Conservation (phyloP, 768 basidiomycete genomes). For the Phaffia tasmanica region DNA sequence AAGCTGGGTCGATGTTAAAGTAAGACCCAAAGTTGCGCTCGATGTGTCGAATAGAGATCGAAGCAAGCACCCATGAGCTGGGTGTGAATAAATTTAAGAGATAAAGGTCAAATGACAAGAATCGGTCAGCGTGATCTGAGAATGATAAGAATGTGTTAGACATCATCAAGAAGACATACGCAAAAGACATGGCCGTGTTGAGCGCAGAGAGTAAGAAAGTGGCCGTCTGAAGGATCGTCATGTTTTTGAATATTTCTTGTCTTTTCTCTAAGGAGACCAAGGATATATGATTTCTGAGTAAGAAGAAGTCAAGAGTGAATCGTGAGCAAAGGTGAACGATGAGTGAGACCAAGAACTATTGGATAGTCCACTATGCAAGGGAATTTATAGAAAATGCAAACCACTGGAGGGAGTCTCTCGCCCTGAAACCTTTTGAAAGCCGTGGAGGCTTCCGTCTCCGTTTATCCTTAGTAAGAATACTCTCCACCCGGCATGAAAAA, state of each 20-base stretch:
- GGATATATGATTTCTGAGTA: no score
- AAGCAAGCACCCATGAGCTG: background rate
- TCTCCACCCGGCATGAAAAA: no score
- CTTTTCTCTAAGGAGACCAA: background rate
- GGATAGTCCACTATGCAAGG: no score
- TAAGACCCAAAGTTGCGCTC: background rate
- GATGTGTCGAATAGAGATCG: conserved; percentile 7
- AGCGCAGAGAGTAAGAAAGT: background rate
- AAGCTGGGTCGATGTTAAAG: conserved; percentile 4
- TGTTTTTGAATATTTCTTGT: background rate
- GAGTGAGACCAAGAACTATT: background rate
- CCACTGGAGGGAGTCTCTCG: no score
- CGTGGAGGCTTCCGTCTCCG: no score
- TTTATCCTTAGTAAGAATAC: no score
- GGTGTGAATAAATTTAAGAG: background rate
- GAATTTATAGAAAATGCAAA: background rate
- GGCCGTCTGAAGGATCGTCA: background rate
- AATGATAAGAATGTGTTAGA: no score
- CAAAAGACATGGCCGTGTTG: conserved; percentile 1
- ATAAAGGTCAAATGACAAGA: background rate
- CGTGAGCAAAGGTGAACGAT: background rate
- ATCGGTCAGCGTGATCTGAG: no score
- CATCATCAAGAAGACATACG: background rate
- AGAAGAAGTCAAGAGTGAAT: background rate
- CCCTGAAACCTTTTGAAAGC: no score